Conservation (phyloP, 352 stramenopile species). For the Phytophthora citricola region DNA sequence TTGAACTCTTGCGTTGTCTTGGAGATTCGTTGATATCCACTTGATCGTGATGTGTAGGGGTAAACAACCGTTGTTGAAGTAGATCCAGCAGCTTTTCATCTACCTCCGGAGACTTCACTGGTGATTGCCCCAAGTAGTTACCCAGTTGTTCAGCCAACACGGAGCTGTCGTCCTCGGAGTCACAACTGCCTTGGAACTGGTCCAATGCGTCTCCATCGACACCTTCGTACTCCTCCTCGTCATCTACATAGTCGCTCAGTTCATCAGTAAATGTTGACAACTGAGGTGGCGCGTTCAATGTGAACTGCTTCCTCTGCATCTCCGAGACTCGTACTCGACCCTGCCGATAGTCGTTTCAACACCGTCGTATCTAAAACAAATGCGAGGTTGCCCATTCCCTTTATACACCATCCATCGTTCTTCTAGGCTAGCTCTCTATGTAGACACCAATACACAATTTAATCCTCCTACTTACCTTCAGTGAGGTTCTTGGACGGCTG, state of each 20-base stretch:
- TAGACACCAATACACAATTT: slow-evolving; percentile 12
- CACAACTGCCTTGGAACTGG: slow-evolving; percentile 6
- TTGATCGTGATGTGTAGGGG: not conserved
- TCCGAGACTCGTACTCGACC: not conserved
- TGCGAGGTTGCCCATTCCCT: slow-evolving; percentile 16
- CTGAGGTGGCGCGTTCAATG: slow-evolving; percentile 22
- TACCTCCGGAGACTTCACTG: slow-evolving; percentile 3
- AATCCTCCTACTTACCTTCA: slow-evolving; percentile 15
- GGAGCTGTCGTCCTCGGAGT: slow-evolving; percentile 6
- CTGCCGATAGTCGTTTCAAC: slow-evolving; percentile 24
- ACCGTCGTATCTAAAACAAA: slow-evolving; percentile 18
- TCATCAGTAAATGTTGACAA: slow-evolving; percentile 18
- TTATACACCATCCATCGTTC: slow-evolving; percentile 21
- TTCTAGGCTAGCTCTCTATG: slow-evolving; percentile 17
- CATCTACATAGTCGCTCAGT: slow-evolving; percentile 35
- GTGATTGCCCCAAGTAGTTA: slow-evolving; percentile 6
- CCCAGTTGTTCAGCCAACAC: slow-evolving; percentile 26
- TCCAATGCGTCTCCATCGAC: slow-evolving; percentile 23
- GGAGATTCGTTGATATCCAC: not conserved
- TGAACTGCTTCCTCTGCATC: slow-evolving; percentile 28
- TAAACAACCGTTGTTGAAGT: slow-evolving; percentile 22
- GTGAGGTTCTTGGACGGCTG: slow-evolving; percentile 29
- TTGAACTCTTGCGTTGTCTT: slow-evolving; percentile 6
- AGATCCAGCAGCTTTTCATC: slow-evolving; percentile 28
- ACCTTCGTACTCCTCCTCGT: slow-evolving; percentile 30